Evolutionary conservation across 148 eudicot genomes (phyloP).

Genomic region (Silene latifolia): DNA sequence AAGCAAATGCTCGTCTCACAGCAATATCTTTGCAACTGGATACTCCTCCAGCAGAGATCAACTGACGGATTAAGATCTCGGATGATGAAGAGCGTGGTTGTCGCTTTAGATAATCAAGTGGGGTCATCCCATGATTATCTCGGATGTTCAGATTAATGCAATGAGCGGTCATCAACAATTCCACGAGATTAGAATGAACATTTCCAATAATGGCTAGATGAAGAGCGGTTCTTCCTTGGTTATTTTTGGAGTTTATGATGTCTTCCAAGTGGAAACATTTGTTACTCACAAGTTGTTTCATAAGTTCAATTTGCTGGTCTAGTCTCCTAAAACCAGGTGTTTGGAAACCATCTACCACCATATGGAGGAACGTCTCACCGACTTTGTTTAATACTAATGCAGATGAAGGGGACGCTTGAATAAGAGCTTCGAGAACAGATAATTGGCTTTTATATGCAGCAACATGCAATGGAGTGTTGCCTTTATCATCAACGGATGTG

Average conservation of each 20-base stretch:
- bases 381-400: conserved; percentile 46
- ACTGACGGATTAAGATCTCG: conserved; percentile 54
- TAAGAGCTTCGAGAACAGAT: conserved; percentile 63
- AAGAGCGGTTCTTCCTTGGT: conserved; percentile 71
- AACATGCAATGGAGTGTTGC: conserved; percentile 82
- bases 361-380: conserved; percentile 83
- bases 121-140: conserved; percentile 68
- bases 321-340: conserved; percentile 69
- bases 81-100: conserved; percentile 71
- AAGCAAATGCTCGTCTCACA: conserved; percentile 66
- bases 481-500: conserved; percentile 61
- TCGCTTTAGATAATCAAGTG: conserved; percentile 85
- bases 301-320: conserved; percentile 72
- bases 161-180: conserved; percentile 60
- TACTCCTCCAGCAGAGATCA: conserved; percentile 86
- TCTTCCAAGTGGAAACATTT: conserved; percentile 46
- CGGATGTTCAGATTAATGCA: conserved; percentile 59
- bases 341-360: conserved; percentile 70
- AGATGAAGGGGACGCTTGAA: conserved; percentile 60
- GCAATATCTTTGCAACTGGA: conserved; percentile 62
- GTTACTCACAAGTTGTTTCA: conserved; percentile 51
- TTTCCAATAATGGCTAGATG: conserved; percentile 76
- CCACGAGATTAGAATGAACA: conserved; percentile 61
- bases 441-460: conserved; percentile 88
- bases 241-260: conserved; percentile 52